phyloP scores from a whole-genome alignment of 768 basidiomycete species.

The Rhizopogon roseolus region DNA sequence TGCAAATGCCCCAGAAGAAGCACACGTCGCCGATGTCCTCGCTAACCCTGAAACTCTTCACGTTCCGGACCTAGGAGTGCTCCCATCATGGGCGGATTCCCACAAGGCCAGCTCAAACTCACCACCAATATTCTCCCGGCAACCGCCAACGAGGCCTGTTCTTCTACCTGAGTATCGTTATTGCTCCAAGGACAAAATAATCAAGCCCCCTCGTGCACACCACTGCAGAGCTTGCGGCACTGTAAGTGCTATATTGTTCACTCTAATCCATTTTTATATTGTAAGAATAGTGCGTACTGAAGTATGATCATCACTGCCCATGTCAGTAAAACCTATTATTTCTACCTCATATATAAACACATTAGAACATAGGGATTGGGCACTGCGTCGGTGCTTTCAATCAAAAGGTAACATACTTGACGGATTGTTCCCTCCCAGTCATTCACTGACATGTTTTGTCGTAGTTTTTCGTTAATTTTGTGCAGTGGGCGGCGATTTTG shows the following conservation, averaged over 20 bases:
- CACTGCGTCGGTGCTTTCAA: conserved; percentile 93
- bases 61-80: conserved; percentile 2
- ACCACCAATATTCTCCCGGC: conserved; percentile 17
- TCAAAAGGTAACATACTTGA: conserved; percentile 54
- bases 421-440: conserved; percentile 5
- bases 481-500: conserved; percentile 55
- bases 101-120: conserved; percentile 3
- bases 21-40: conserved; percentile 9
- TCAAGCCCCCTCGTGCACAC: conserved; percentile 74
- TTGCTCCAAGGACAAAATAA: conserved; percentile 55
- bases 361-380: conserved; percentile 64
- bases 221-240: conserved; percentile 84
- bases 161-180: conserved; percentile 64
- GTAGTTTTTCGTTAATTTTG: conserved; percentile 84
- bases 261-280: not conserved
- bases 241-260: conserved; percentile 35
- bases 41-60: conserved; percentile 8
- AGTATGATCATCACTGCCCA: conserved; percentile 88
- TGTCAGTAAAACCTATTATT: conserved; percentile 42
- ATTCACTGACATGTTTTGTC: not conserved
- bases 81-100: conserved; percentile 9
- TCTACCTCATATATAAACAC: not conserved
- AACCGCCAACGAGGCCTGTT: conserved; percentile 38
- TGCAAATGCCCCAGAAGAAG: conserved; percentile 12
- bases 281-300: conserved; percentile 63